Evolutionary conservation across 2,329 filamentous ascomycete species (phyloP).

Genomic region (Hyphodiscus sp.): DNA sequence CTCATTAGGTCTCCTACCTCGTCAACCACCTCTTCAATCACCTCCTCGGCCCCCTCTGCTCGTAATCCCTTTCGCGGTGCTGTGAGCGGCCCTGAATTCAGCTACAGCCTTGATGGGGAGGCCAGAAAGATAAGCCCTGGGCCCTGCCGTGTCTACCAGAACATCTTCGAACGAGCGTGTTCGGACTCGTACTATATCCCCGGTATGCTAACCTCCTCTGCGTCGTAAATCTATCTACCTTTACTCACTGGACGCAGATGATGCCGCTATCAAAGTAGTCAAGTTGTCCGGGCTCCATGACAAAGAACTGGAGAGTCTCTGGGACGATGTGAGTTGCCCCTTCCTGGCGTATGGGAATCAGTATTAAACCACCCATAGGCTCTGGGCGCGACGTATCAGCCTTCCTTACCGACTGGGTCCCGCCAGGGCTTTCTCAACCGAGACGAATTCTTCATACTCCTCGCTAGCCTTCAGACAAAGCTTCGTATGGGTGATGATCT

Average conservation of each 20-base stretch:
- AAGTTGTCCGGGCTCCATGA: not conserved
- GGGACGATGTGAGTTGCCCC: not conserved
- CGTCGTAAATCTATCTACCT: not conserved
- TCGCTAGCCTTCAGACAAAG: not conserved
- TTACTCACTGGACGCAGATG: not conserved
- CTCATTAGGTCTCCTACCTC: not conserved
- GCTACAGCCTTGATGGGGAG: not conserved
- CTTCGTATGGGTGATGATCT: not conserved
- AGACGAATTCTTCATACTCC: slow-evolving; percentile 1
- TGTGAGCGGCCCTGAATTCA: not conserved
- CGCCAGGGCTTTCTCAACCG: not conserved
- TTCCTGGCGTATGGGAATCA: not conserved
- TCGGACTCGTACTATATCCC: not conserved
- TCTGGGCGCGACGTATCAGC: not conserved
- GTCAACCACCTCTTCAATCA: not conserved
- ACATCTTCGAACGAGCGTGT: not conserved
- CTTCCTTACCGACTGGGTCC: not conserved
- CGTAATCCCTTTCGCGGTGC: not conserved
- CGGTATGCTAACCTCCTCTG: not conserved
- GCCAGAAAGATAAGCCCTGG: not conserved
- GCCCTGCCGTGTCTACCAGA: not conserved
- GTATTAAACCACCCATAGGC: not conserved
- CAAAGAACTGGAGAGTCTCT: not conserved
- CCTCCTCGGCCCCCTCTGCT: not conserved
- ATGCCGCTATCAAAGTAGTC: not conserved